Evolutionary conservation across 225 moss, liverwort and hornwort genomes (phyloP), one percentile per base, ranked within the genome.

Genomic region (Polytrichum formosum): DNA sequence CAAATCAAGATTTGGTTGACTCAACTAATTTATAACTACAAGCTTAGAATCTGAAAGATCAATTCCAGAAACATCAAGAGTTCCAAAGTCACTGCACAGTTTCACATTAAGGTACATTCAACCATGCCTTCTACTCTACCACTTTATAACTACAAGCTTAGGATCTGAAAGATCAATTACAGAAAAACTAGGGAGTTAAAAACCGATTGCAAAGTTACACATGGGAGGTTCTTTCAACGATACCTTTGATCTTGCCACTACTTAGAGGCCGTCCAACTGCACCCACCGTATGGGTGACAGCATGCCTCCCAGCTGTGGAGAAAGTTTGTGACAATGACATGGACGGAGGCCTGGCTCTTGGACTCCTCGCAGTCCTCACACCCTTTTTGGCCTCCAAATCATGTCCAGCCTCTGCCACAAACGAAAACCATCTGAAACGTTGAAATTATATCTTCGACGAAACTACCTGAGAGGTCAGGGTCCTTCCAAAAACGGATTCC

Each of bases 251-350:
- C 72, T 76, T 84, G 1, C 91, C 69, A 31, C 22, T 84, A 21
- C 13, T 71, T 19, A 80, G 18, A 46, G 93, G 86, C 53, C 74
- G 80, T 53, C 88, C 91, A 66, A 86, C 78, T 69, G 81, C 88
- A 76, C 91, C 93, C 54, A 76, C 79, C 26, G 87, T 82, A 29
- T 79, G 86, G 9, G 70, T 85, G 58, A 91, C 88, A 73, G 83
- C 88, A 72, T 54, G 86, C 58, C 83, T 77, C 69, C 82, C 83
- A 71, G 81, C 90, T 62, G 83, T 56, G 35, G 91, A 78, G 60
- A 96, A 89, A 30, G 84, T 70, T 53, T 96, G 96, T 26, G 92
- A 84, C 67, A 96, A 72, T 67, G 96, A 96, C 91, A 91, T 90
- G 6, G 85, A 72, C 6, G 93, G 93, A 29, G 88, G 91, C 78